phyloP scores from a whole-genome alignment of 495 filamentous ascomycete genomes.

The Aspergillus olivimuriae region DNA sequence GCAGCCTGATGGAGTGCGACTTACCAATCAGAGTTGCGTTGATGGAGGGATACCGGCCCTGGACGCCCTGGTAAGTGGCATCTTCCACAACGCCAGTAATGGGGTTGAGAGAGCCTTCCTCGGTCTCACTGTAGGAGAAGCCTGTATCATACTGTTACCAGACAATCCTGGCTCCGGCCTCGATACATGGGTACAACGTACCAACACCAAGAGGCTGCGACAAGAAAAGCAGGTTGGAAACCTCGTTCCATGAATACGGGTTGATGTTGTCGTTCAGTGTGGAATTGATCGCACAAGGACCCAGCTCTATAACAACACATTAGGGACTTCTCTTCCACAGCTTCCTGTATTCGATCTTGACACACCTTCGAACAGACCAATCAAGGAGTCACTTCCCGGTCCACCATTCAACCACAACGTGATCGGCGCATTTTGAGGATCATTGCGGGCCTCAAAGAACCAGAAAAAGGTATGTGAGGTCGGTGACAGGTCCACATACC shows the following conservation, averaged over 20 bases:
- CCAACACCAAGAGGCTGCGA: constrained; percentile 59
- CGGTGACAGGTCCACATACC: constrained; percentile 40
- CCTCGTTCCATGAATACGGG: constrained; percentile 65
- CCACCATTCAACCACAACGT: constrained; percentile 49
- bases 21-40: constrained; percentile 37
- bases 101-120: constrained; percentile 36
- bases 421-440: constrained; percentile 45
- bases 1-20: constrained; percentile 20
- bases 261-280: constrained; percentile 47
- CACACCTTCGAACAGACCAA: constrained; percentile 62
- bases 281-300: constrained; percentile 51
- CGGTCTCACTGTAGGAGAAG: constrained; percentile 48
- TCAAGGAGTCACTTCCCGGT: constrained; percentile 55
- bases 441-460: constrained; percentile 45
- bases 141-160: constrained; percentile 17
- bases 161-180: background rate
- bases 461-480: constrained; percentile 43
- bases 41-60: constrained; percentile 44
- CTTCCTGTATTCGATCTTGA: no score
- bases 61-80: constrained; percentile 30
- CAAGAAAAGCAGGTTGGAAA: constrained; percentile 69
- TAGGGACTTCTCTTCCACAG: no score
- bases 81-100: constrained; percentile 40
- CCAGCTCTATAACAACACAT: constrained; percentile 38
- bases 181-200: constrained; percentile 2